These are phyloP conservation scores for Neurospora sp. DNA, from an alignment of 495 filamentous ascomycete genomes.

Conservation along the genomic window DNA sequence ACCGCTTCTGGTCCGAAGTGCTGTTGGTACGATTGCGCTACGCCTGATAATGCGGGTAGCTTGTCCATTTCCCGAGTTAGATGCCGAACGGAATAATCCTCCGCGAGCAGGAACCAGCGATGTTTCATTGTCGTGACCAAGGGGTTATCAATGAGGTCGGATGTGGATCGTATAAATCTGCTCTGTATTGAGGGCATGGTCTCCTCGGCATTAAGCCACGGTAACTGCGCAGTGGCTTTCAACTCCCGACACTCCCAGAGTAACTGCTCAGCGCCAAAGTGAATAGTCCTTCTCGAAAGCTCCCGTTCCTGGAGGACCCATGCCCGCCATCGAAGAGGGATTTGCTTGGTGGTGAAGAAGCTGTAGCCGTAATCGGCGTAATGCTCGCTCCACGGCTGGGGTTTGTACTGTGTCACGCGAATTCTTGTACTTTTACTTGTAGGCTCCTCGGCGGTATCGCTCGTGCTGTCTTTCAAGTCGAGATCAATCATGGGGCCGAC, in stretches of 20 bases:
- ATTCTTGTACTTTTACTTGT: not conserved
- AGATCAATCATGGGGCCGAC: not conserved
- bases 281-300: conserved; percentile 18
- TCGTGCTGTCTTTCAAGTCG: not conserved
- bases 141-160: not conserved
- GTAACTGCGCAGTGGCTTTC: not conserved
- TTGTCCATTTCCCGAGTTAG: conserved; percentile 6
- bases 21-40: conserved; percentile 1
- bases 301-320: conserved; percentile 29
- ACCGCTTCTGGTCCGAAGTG: not conserved
- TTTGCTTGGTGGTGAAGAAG: not conserved
- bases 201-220: not conserved
- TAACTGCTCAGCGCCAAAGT: conserved; percentile 18
- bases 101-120: conserved; percentile 11
- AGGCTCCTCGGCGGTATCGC: not conserved
- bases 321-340: conserved; percentile 3
- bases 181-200: not conserved
- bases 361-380: not conserved
- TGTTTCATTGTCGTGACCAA: not conserved
- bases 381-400: not conserved
- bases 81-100: conserved; percentile 10
- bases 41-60: conserved; percentile 6
- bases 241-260: conserved; percentile 21
- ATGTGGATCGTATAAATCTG: not conserved
- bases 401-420: not conserved